Base-by-base conservation (phyloP, 1,284 basidiomycete species). In the Ustilago shanxiensis region DNA sequence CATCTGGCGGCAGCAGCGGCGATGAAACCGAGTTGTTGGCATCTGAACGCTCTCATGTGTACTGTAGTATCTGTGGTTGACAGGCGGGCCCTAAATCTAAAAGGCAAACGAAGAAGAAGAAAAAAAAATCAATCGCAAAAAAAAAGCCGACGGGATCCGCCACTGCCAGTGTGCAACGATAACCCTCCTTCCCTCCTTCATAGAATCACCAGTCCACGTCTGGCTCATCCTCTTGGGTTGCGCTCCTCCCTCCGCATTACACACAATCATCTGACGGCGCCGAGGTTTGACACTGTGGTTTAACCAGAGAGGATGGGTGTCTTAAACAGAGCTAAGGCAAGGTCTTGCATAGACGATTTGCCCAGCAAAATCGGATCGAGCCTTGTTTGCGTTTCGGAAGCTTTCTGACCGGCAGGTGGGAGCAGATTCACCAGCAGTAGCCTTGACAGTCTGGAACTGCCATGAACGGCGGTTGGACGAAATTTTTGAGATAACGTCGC, bases 121-220 rank as follows among this genome's bases (percentile, higher is more conserved):
- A 37, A 3, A 24, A 24, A 57, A 26, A 20, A 16, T 31, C 7
- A 44, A 24, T 3, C 31, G 35, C 35, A 33, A 33, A 24, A 50
- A 60, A 59, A 47, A 49, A 44, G 20, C 45, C 47, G 45, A 59
- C 45, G 57, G 45, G 28, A 47, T 22, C 56, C 56, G 44, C 56
- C 44, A 50, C 47, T 8, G 10, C 18, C 26, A 11, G 13, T 50
- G 35, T n/a, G 7, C 20, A 26, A 14, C 29, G 14, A 8, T 24
- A 4, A 13, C 39, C 11, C 24, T 11, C 29, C 5, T 16, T 20
- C 22, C 18, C 29, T 18, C 33, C 29, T 35, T n/a, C n/a, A n/a
- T n/a, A n/a, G n/a, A n/a, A n/a, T n/a, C n/a, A n/a, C n/a, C n/a
- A 52, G 28, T 52, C 50, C 29, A 52, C 29, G n/a, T 13, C 33